Percentiles rank a stretch among this genome's conserved stretches.
phyloP scores from a whole-genome alignment of 2,329 filamentous ascomycete genomes.

The Aspergillus arachidicola region DNA sequence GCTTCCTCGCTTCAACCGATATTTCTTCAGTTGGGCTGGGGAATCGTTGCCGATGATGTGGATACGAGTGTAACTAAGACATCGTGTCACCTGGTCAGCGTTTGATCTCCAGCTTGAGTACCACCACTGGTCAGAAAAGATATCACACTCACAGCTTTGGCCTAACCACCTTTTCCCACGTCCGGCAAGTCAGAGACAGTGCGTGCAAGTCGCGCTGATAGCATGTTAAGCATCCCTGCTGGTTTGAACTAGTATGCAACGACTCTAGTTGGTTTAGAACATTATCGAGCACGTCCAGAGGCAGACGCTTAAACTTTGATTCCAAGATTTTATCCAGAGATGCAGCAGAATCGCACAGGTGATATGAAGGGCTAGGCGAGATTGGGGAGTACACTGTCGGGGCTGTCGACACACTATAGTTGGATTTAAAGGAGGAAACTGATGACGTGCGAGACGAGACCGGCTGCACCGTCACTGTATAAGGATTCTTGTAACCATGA shows the following conservation, averaged over 20 bases:
- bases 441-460: slow-evolving; percentile 37
- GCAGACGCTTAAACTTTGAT: slow-evolving; percentile 49
- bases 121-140: background rate
- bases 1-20: slow-evolving; percentile 52
- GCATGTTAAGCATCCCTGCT: slow-evolving; percentile 54
- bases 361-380: slow-evolving; percentile 38
- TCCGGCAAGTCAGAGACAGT: slow-evolving; percentile 56
- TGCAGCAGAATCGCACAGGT: slow-evolving; percentile 42
- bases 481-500: slow-evolving; percentile 33
- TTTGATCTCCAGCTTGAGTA: slow-evolving; percentile 10
- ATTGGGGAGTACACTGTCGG: slow-evolving; percentile 44
- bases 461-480: slow-evolving; percentile 33
- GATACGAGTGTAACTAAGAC: slow-evolving; percentile 51
- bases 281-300: slow-evolving; percentile 57
- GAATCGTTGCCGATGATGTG: slow-evolving; percentile 53
- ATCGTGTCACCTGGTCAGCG: slow-evolving; percentile 13
- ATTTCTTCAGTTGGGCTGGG: slow-evolving; percentile 49
- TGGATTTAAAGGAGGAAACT: slow-evolving; percentile 41
- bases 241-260: slow-evolving; percentile 44
- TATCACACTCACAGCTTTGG: slow-evolving; percentile 50
- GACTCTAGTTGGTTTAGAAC: slow-evolving; percentile 55
- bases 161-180: slow-evolving; percentile 58
- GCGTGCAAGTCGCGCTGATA: slow-evolving; percentile 58
- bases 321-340: slow-evolving; percentile 37
- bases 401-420: slow-evolving; percentile 39